These are phyloP conservation scores for Boletus reticuloceps DNA, from an alignment of 768 basidiomycete genomes.

Conservation along the genomic window DNA sequence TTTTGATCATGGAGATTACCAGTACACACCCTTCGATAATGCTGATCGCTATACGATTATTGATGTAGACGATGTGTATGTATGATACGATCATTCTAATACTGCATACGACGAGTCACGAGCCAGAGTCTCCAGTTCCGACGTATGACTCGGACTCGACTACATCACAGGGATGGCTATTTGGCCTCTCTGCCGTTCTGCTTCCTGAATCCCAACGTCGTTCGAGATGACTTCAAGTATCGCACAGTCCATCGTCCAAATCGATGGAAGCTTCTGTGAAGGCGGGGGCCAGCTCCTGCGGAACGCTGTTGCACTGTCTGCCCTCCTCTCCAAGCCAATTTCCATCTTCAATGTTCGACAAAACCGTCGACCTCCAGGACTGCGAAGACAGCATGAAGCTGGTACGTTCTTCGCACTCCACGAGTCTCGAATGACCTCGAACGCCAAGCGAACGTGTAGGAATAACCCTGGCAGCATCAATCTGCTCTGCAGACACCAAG, in stretches of 20 bases:
- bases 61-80: not conserved
- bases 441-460: slow-evolving; percentile 38
- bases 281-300: slow-evolving; percentile 74
- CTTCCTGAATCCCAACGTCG: not conserved
- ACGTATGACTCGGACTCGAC: not conserved
- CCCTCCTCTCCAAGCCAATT: slow-evolving; percentile 59
- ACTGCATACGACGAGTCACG: too few relatives aligned
- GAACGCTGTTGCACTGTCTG: slow-evolving; percentile 65
- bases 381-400: slow-evolving; percentile 71
- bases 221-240: slow-evolving; percentile 8
- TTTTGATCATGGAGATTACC: slow-evolving; percentile 12
- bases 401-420: slow-evolving; percentile 35
- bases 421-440: not conserved
- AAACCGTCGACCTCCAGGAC: slow-evolving; percentile 57
- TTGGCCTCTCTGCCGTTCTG: not conserved
- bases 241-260: slow-evolving; percentile 17
- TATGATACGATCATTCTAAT: too few relatives aligned
- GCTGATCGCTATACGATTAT: not conserved
- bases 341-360: slow-evolving; percentile 59
- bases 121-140: too few relatives aligned
- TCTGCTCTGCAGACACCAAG: slow-evolving; percentile 52
- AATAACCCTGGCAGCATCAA: slow-evolving; percentile 59
- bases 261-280: slow-evolving; percentile 47
- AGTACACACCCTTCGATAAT: slow-evolving; percentile 13
- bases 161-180: not conserved